phyloP scores from a whole-genome alignment of 345 rosid species.

The Aquilaria sinensis region DNA sequence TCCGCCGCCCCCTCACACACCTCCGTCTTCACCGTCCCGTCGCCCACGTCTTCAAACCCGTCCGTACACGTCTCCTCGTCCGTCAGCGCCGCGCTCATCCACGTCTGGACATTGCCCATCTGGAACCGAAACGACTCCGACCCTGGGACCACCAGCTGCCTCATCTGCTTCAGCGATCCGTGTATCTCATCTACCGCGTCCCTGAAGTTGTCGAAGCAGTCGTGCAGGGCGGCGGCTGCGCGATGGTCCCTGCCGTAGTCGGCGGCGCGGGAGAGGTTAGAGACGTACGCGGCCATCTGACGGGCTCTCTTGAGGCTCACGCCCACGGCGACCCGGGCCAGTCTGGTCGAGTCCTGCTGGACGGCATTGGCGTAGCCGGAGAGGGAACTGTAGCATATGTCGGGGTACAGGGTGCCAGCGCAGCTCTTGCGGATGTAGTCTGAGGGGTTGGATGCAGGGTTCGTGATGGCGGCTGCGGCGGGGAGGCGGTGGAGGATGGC shows the following conservation, averaged over 20 bases:
- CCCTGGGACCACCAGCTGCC: conserved; percentile 33
- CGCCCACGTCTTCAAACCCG: conserved; percentile 62
- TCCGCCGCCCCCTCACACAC: conserved; percentile 34
- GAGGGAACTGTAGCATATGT: conserved; percentile 67
- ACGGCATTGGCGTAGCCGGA: conserved; percentile 50
- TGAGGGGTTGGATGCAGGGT: conserved; percentile 21
- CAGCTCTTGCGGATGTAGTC: conserved; percentile 81
- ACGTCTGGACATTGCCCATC: conserved; percentile 84
- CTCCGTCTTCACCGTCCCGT: conserved; percentile 37
- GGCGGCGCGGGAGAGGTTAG: conserved; percentile 58
- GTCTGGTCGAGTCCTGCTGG: conserved; percentile 43
- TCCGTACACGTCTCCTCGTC: conserved; percentile 87
- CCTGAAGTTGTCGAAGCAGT: conserved; percentile 75
- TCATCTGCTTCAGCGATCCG: conserved; percentile 71
- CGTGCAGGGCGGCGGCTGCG: conserved; percentile 61
- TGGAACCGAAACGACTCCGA: conserved; percentile 53
- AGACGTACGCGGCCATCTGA: conserved; percentile 36
- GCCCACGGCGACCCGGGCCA: conserved; percentile 58
- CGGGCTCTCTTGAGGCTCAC: conserved; percentile 53
- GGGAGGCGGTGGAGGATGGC: conserved; percentile 22
- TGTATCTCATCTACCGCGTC: conserved; percentile 84
- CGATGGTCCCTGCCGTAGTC: conserved; percentile 46
- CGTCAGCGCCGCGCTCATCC: conserved; percentile 95
- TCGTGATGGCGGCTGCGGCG: conserved; percentile 5
- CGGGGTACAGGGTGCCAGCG: conserved; percentile 71